These are phyloP conservation scores for Golovinomyces cichoracearum DNA, from an alignment of 2,329 filamentous ascomycete genomes.

Conservation along the genomic window DNA sequence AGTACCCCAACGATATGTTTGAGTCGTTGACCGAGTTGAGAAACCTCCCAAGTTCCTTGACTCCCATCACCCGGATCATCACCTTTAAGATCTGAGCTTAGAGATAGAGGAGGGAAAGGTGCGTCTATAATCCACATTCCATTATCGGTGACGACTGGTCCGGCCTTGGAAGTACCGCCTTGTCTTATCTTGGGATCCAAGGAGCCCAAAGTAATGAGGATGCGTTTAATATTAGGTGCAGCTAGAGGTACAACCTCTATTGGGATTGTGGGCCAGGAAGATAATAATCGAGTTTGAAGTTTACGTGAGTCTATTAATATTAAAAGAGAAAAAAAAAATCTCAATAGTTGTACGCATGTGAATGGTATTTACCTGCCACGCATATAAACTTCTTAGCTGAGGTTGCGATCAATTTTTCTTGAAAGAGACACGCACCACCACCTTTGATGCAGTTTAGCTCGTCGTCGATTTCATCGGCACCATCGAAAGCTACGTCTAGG, in stretches of 20 bases:
- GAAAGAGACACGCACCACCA: constrained; percentile 87
- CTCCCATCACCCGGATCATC: constrained; percentile 25
- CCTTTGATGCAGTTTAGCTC: constrained; percentile 95
- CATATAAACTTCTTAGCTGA: constrained; percentile 66
- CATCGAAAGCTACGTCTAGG: constrained; percentile 83
- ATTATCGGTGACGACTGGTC: constrained; percentile 65
- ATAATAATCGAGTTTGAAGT: constrained; percentile 47
- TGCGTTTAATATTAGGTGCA: constrained; percentile 47
- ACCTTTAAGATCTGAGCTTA: constrained; percentile 25
- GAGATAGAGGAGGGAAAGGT: constrained; percentile 50
- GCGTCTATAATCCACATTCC: constrained; percentile 80
- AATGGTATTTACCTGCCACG: constrained; percentile 37
- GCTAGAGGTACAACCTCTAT: constrained; percentile 82
- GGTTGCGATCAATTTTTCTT: constrained; percentile 85
- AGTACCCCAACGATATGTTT: constrained; percentile 67
- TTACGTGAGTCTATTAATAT: constrained; percentile 57
- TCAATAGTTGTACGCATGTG: not conserved
- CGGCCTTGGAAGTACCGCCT: constrained; percentile 50
- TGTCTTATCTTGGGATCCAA: constrained; percentile 43
- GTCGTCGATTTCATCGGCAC: constrained; percentile 86
- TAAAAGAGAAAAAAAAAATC: not conserved
- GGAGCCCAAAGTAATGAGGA: constrained; percentile 49
- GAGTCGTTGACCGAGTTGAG: constrained; percentile 44
- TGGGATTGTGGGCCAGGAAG: constrained; percentile 60
- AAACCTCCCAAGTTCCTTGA: constrained; percentile 55